Percentiles rank a stretch among this genome's conserved stretches.
Evolutionary conservation across 2,329 filamentous ascomycete species (phyloP).

Genomic region (Trichoderma guizhouense): DNA sequence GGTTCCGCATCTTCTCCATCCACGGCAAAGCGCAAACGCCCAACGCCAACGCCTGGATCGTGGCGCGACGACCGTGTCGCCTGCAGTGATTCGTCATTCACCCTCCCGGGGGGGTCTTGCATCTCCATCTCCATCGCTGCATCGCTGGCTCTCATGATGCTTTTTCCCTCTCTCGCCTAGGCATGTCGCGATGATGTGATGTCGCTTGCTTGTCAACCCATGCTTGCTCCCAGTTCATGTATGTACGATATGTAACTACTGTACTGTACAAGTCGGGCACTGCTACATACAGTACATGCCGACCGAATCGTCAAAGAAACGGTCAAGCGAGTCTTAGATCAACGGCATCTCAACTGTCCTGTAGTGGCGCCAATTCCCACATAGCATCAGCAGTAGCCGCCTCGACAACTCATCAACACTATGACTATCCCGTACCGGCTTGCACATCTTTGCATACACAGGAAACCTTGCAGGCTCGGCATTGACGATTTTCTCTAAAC

Average conservation of each 20-base stretch:
- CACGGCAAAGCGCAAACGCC: background rate
- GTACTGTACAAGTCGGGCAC: background rate
- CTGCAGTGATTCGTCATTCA: background rate
- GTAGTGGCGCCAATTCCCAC: background rate
- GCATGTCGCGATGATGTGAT: constrained; percentile 13
- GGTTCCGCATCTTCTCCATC: constrained; percentile 3
- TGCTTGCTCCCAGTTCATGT: background rate
- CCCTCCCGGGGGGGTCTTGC: background rate
- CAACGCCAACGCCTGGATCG: background rate
- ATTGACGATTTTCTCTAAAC: background rate
- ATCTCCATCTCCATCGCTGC: background rate
- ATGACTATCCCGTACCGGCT: background rate
- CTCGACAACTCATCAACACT: background rate
- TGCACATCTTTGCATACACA: background rate
- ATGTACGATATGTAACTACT: background rate
- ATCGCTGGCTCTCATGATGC: background rate
- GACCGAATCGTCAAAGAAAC: background rate
- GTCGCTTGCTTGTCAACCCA: background rate
- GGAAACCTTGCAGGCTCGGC: background rate
- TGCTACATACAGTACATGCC: background rate
- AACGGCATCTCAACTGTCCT: background rate
- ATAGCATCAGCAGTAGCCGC: background rate
- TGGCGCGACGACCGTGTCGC: background rate
- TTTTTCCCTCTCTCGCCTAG: background rate
- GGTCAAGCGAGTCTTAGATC: background rate